A percentile compares a stretch with the other conserved stretches of the same genome.
phyloP scores from a whole-genome alignment of 305 asterid genomes.

The Solanum hybrid region DNA sequence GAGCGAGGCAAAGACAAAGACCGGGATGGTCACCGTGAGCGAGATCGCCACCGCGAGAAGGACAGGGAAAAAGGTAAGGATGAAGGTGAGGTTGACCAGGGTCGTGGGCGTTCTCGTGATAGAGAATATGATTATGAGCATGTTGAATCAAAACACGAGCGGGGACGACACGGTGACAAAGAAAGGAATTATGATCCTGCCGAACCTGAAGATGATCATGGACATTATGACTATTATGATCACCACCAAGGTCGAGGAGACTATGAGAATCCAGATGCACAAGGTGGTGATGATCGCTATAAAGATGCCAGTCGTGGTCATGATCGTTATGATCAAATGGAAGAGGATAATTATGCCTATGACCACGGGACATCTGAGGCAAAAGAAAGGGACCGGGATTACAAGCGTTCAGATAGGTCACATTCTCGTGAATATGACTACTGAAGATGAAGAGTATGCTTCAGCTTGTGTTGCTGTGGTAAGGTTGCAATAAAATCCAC shows the following conservation, averaged over 20 bases:
- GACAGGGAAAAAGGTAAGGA: constrained; percentile 39
- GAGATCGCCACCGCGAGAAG: constrained; percentile 41
- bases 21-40: constrained; percentile 36
- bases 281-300: constrained; percentile 50
- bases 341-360: constrained; percentile 64
- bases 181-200: constrained; percentile 35
- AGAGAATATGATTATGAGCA: constrained; percentile 50
- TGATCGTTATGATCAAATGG: constrained; percentile 75
- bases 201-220: constrained; percentile 47
- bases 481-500: not conserved
- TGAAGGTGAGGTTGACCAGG: constrained; percentile 46
- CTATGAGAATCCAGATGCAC: constrained; percentile 37
- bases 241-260: constrained; percentile 10
- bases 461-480: not conserved
- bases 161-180: constrained; percentile 37
- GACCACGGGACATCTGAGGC: constrained; percentile 48
- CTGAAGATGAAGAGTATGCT: constrained; percentile 6
- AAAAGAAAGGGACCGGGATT: constrained; percentile 40
- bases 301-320: constrained; percentile 45
- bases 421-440: constrained; percentile 49
- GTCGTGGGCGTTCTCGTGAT: constrained; percentile 63
- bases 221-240: constrained; percentile 45
- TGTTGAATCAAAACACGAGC: constrained; percentile 45
- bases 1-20: constrained; percentile 43
- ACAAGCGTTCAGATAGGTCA: constrained; percentile 48